These are phyloP conservation scores for Ophiosphaerella korrae DNA, from an alignment of 2,329 filamentous ascomycete genomes.

Conservation along the genomic window DNA sequence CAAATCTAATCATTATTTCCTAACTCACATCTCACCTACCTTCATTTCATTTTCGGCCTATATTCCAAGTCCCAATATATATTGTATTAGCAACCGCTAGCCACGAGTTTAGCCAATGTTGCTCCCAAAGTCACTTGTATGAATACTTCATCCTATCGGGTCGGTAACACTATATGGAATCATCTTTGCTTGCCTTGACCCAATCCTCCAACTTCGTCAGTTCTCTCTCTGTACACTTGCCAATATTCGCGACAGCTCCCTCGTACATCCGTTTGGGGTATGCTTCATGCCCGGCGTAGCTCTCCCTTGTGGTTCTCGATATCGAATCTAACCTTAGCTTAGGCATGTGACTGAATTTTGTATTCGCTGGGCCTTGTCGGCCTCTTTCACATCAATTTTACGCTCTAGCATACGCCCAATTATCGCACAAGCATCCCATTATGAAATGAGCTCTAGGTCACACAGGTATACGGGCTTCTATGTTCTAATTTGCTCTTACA, in stretches of 20 bases:
- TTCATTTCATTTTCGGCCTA: no score
- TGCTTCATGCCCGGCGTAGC: constrained; percentile 53
- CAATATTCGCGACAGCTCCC: constrained; percentile 21
- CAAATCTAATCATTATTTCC: no score
- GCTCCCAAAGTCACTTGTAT: no score
- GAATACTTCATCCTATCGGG: no score
- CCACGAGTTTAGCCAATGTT: no score
- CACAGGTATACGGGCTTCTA: not conserved
- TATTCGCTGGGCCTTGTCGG: constrained; percentile 2
- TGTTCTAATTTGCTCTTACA: not conserved
- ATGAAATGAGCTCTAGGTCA: not conserved
- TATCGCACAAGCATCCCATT: constrained; percentile 1
- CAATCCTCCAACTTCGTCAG: constrained; percentile 8
- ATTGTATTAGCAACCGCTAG: no score
- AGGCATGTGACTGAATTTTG: constrained; percentile 3
- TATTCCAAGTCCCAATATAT: no score
- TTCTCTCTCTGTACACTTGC: constrained; percentile 9
- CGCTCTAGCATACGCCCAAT: constrained; percentile 5
- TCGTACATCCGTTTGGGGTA: constrained; percentile 26
- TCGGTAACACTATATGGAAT: not conserved
- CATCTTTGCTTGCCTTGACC: constrained; percentile 6
- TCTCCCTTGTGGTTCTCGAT: constrained; percentile 56
- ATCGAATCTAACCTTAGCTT: constrained; percentile 4
- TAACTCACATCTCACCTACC: no score
- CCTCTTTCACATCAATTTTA: constrained; percentile 7